Evolutionary conservation across 1,284 basidiomycete genomes (phyloP), one percentile per base, ranked within the genome.

Genomic region (Pseudomicrostroma phylloplanum): DNA sequence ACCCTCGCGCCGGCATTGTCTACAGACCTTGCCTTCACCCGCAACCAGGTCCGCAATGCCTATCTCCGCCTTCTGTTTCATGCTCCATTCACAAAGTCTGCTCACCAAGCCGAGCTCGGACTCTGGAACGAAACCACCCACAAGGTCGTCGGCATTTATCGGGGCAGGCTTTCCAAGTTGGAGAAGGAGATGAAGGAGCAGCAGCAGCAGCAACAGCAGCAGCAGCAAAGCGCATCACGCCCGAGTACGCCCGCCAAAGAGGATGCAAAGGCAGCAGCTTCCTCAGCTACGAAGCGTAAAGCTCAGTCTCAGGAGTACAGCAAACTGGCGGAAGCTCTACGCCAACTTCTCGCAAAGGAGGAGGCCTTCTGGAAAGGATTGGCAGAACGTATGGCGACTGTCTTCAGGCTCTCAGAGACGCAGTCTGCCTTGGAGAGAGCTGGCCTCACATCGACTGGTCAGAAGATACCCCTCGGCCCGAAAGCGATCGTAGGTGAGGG

Each of bases 41-140:
- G 51, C 21, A 54, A 25, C 13, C 51, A 71, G 42, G 65, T 76
- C 19, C 71, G 77, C 57, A 67, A 71, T 42, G 69, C 70, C n/a
- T 75, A 73, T 60, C 65, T 78, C 58, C 68, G 70, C 41, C 71
- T 78, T 12, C 67, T 78, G 56, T 71, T 78, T 56, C 62, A 68
- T 43, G 72, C 67, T 53, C 63, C 77, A 7, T 78, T 73, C 51
- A 70, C 67, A 15, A 67, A 68, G 26, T 61, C 63, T 26, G 69
- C 73, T 0, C 70, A 72, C 56, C 56, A 69, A 9, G 67, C 70
- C 19, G 75, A 77, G 21, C 59, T 57, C 21, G 53, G 64, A 57
- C 58, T 77, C 6, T 78, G 77, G 77, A 65, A 60, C 23, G 74
- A 78, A 42, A 78, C 77, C 8, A 73, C 74, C 23, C 74, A 78